Evolutionary conservation across 2,329 filamentous ascomycete species (phyloP).

Genomic region (Ceratocystis lukuohia): DNA sequence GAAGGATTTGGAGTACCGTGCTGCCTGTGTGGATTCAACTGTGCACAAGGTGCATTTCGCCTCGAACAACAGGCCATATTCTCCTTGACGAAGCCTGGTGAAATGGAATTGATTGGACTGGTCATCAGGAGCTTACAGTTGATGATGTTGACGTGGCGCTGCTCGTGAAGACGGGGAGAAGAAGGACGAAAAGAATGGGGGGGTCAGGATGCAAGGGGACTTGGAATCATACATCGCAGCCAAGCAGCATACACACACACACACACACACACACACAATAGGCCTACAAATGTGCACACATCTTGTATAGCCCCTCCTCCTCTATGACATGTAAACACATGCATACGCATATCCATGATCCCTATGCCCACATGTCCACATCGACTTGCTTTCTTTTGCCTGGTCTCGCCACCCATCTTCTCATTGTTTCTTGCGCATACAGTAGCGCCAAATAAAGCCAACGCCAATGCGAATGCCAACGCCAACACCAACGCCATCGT

Average conservation of each 20-base stretch:
- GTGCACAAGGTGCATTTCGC: not conserved
- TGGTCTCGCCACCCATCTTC: not conserved
- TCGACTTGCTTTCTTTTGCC: not conserved
- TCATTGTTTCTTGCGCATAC: not conserved
- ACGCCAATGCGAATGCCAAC: not conserved
- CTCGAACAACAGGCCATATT: not conserved
- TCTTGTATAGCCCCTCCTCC: too few species aligned
- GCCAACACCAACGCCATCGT: too few species aligned
- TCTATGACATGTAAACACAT: too few species aligned
- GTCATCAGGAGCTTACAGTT: not conserved
- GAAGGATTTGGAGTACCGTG: not conserved
- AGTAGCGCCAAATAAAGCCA: not conserved
- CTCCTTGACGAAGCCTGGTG: too few species aligned
- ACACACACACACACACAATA: too few species aligned
- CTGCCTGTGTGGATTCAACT: not conserved
- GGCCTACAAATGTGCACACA: too few species aligned
- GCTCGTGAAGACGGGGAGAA: not conserved
- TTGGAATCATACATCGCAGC: not conserved
- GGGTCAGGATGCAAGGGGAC: not conserved
- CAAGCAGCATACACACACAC: not conserved
- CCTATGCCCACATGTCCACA: too few species aligned
- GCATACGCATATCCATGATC: too few species aligned
- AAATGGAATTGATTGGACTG: too few species aligned
- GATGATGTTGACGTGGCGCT: slow-evolving; percentile 1
- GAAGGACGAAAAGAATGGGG: not conserved